These are phyloP conservation scores for Vanrija pseudolonga DNA, from an alignment of 1,284 basidiomycete species.

Conservation along the genomic window DNA sequence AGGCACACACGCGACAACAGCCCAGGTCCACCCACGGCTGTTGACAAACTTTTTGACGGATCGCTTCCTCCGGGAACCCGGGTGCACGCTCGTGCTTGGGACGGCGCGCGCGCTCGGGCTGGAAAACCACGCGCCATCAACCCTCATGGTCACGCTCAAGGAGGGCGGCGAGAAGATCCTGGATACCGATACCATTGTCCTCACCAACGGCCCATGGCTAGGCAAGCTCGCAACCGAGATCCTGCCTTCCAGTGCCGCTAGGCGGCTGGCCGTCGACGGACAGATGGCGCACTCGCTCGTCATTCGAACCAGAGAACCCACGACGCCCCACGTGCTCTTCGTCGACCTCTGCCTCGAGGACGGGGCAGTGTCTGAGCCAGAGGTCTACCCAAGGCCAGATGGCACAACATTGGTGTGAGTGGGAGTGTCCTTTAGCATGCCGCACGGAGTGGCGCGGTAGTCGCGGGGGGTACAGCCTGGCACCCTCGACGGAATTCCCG, in stretches of 20 bases:
- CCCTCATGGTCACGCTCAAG: constrained; percentile 20
- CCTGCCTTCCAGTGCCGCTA: constrained; percentile 51
- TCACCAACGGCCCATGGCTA: constrained; percentile 86
- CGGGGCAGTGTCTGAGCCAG: constrained; percentile 49
- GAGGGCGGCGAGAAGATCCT: constrained; percentile 44
- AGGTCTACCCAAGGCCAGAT: constrained; percentile 53
- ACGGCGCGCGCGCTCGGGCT: constrained; percentile 21
- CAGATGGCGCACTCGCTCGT: constrained; percentile 55
- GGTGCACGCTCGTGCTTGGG: constrained; percentile 35
- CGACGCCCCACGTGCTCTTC: constrained; percentile 52
- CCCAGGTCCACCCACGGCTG: constrained; percentile 43
- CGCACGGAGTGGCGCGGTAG: too few species aligned
- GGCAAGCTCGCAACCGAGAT: constrained; percentile 56
- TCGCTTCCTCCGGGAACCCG: constrained; percentile 32
- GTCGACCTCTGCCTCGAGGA: constrained; percentile 55
- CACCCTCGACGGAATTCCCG: too few species aligned
- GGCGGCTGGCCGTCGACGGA: constrained; percentile 45
- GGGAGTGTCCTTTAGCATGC: not conserved
- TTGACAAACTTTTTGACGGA: constrained; percentile 75
- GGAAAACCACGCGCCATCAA: constrained; percentile 12
- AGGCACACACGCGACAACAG: constrained; percentile 39
- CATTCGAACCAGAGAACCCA: constrained; percentile 39
- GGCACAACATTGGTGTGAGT: constrained; percentile 48
- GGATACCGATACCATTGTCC: constrained; percentile 56
- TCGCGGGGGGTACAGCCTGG: too few species aligned